Evolutionary conservation across 1,284 basidiomycete species (phyloP).

Genomic region (Trichosporon coremiiforme): DNA sequence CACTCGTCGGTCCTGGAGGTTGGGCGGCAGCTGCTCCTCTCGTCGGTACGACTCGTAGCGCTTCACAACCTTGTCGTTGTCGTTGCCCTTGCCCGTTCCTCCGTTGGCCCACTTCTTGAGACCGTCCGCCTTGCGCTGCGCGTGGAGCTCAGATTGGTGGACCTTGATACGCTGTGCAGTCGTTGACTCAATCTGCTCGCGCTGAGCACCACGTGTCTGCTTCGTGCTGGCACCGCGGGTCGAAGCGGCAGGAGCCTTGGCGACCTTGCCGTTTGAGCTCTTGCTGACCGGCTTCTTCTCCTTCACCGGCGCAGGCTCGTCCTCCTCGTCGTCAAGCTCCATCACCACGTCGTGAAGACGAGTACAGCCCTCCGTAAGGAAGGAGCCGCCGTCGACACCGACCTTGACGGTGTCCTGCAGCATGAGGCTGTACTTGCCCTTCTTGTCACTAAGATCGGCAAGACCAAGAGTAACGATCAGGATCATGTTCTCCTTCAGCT

Average conservation of each 20-base stretch:
- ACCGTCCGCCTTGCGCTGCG: slow-evolving; percentile 76
- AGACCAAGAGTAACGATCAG: slow-evolving; percentile 84
- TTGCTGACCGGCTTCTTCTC: slow-evolving; percentile 66
- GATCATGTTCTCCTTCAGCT: slow-evolving; percentile 77
- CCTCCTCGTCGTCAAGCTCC: slow-evolving; percentile 64
- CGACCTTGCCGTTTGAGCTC: slow-evolving; percentile 40
- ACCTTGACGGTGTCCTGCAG: slow-evolving; percentile 87
- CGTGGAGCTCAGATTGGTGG: slow-evolving; percentile 85
- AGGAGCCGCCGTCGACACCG: slow-evolving; percentile 66
- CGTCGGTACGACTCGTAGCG: slow-evolving; percentile 96
- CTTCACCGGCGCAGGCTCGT: slow-evolving; percentile 59
- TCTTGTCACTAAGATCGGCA: slow-evolving; percentile 70
- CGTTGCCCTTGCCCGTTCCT: slow-evolving; percentile 65
- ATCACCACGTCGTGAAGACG: slow-evolving; percentile 84
- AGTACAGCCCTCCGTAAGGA: slow-evolving; percentile 82
- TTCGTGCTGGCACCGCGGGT: slow-evolving; percentile 71
- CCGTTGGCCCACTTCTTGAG: slow-evolving; percentile 74
- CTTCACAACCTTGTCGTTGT: slow-evolving; percentile 75
- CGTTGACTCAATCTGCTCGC: slow-evolving; percentile 76
- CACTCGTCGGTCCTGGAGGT: slow-evolving; percentile 71
- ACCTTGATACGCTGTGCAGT: slow-evolving; percentile 71
- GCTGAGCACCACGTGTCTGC: slow-evolving; percentile 67
- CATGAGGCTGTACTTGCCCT: slow-evolving; percentile 78
- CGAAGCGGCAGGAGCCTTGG: slow-evolving; percentile 43
- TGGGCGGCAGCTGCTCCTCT: slow-evolving; percentile 81